Base-by-base conservation (phyloP, 305 asterid genomes). In the Lippia alba region DNA sequence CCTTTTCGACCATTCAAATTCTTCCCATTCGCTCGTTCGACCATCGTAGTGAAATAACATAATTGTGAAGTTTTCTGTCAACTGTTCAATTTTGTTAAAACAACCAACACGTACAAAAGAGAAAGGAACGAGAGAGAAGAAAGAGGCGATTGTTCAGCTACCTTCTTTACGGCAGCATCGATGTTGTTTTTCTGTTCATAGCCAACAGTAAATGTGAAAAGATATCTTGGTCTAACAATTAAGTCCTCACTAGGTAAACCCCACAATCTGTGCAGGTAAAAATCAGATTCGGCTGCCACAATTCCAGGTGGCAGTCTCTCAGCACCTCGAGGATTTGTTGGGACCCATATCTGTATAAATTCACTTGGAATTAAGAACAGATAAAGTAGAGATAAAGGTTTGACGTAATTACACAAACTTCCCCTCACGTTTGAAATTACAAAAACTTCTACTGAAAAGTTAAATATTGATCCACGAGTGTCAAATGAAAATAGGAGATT, bases 121-220 rank as follows among this genome's bases (percentile, higher is more conserved):
- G 59, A 15, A 61, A 59, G 17, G 61, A 48, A 56, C n/a, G 59
- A 18, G 56, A 59, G 17, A 36, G 41, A 36, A 8, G 41, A 36
- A 36, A 36, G 63, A 49, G 36, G 59, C 20, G 59, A 70, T 8
- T n/a, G 19, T 51, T 19, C 45, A 20, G 77, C 45, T 63, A 85
- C 96, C 96, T 89, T 93, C 79, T 85, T 86, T n/a, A 87, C 96
- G 49, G 98, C 96, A 76, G 85, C 89, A 78, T 93, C 94, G 69
- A 93, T 93, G 76, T 89, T 93, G 40, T 83, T 79, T 81, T 80
- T 93, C 84, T 93, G 97, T 66, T 83, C 86, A 49, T 60, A 73
- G 45, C 97, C 98, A 49, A 93, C 98, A 7, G 97, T 87, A 78
- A 89, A 93, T 19, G 98, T 89, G 67, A 93, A 77, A 46, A 93